phyloP scores from a whole-genome alignment of 192 early-diverging fungal species.

The Thoreauomyces humboldtii region DNA sequence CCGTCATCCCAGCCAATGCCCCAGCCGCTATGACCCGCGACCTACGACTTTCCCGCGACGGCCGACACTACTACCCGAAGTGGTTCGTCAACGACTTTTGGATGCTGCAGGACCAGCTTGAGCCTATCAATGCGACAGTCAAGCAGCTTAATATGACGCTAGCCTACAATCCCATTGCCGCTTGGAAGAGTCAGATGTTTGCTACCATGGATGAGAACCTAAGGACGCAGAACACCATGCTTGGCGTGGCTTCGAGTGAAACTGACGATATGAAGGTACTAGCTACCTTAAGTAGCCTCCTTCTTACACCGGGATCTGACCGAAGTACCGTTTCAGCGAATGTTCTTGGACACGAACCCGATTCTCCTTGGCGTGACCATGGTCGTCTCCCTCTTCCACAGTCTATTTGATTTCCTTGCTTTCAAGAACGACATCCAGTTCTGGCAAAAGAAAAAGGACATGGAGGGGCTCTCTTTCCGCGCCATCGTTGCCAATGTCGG shows the following conservation, averaged over 20 bases:
- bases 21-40: constrained; percentile 49
- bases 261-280: constrained; percentile 76
- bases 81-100: constrained; percentile 83
- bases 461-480: constrained; percentile 80
- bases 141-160: constrained; percentile 71
- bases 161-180: constrained; percentile 59
- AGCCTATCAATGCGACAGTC: constrained; percentile 72
- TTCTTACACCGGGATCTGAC: too few species aligned
- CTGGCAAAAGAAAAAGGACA: constrained; percentile 79
- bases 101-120: constrained; percentile 65
- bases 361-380: constrained; percentile 73
- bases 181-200: constrained; percentile 75
- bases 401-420: constrained; percentile 85
- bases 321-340: too few species aligned
- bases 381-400: constrained; percentile 76
- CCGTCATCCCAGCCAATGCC: constrained; percentile 41
- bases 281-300: too few species aligned
- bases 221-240: constrained; percentile 51
- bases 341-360: constrained; percentile 89
- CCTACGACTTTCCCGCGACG: constrained; percentile 30
- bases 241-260: constrained; percentile 56
- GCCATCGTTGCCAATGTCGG: constrained; percentile 77
- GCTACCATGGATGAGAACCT: constrained; percentile 66
- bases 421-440: constrained; percentile 94
- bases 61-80: constrained; percentile 60